Conservation (phyloP, 805 yeast genomes). For the Kodamaea leandrae region DNA sequence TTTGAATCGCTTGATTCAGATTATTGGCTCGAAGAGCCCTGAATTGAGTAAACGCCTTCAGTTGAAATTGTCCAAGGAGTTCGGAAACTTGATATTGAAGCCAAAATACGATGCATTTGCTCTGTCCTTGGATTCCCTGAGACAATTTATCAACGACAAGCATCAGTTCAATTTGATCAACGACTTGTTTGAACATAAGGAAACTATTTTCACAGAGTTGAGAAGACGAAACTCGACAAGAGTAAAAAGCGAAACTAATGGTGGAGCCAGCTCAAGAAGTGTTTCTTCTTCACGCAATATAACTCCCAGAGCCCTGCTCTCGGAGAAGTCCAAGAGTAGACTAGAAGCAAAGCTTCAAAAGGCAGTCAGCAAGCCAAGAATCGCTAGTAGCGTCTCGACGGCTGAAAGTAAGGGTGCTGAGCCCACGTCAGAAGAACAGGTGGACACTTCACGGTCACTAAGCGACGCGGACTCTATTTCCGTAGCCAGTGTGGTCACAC, state of each 20-base stretch:
- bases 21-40: constrained; percentile 41
- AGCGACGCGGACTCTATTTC: neutral
- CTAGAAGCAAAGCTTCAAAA: constrained; percentile 27
- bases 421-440: neutral
- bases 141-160: constrained; percentile 47
- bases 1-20: constrained; percentile 57
- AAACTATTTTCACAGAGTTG: constrained; percentile 63
- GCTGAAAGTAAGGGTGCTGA: neutral
- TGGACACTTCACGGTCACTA: neutral
- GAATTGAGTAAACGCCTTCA: constrained; percentile 37
- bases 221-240: constrained; percentile 34
- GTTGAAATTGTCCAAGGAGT: constrained; percentile 58
- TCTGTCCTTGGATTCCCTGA: constrained; percentile 19
- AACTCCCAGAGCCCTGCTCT: constrained; percentile 9
- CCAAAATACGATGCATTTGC: constrained; percentile 33
- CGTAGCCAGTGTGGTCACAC: constrained; percentile 12
- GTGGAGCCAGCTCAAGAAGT: neutral
- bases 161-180: constrained; percentile 56
- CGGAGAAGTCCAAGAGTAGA: constrained; percentile 24
- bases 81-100: constrained; percentile 59
- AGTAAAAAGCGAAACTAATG: constrained; percentile 6
- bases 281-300: constrained; percentile 4
- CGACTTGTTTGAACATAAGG: constrained; percentile 61
- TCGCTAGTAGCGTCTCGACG: constrained; percentile 5
- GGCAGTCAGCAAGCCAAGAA: constrained; percentile 21